These are phyloP conservation scores for Xerocomellus intermedius DNA, from an alignment of 768 basidiomycete species.

Conservation along the genomic window DNA sequence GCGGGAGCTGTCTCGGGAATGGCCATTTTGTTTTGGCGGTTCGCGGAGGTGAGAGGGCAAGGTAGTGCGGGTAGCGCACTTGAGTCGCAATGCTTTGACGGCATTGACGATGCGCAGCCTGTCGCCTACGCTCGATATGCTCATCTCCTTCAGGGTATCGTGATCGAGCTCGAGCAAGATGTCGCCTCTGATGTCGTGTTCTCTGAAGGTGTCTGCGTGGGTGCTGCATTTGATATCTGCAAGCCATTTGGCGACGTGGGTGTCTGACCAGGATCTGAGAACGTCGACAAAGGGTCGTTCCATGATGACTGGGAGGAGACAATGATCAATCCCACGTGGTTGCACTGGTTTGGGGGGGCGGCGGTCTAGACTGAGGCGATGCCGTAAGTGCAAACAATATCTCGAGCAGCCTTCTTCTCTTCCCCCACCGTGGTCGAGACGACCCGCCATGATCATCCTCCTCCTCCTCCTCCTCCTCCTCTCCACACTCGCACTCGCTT, in stretches of 20 bases:
- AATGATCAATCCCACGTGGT: no score
- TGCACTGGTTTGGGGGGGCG: no score
- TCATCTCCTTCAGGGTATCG: constrained; percentile 84
- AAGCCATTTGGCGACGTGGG: constrained; percentile 76
- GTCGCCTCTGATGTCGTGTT: constrained; percentile 90
- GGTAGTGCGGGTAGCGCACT: constrained; percentile 37
- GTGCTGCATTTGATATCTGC: constrained; percentile 68
- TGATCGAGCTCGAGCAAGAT: constrained; percentile 92
- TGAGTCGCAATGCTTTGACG: constrained; percentile 73
- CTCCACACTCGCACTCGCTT: constrained; percentile 45
- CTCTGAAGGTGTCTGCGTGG: constrained; percentile 67
- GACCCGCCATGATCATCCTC: constrained; percentile 31
- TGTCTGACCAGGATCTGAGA: constrained; percentile 69
- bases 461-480: constrained; percentile 30
- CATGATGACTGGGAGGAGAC: no score
- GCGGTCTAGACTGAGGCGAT: no score
- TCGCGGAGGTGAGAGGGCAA: background rate
- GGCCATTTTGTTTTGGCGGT: constrained; percentile 10
- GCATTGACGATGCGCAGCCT: constrained; percentile 83
- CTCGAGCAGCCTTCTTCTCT: background rate
- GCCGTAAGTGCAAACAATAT: no score
- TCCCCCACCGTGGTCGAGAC: background rate
- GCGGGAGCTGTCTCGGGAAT: constrained; percentile 26
- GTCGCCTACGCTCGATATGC: constrained; percentile 86
- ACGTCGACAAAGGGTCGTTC: constrained; percentile 64